Percentiles rank a stretch among this genome's conserved stretches.
Evolutionary conservation across 2,329 filamentous ascomycete genomes (phyloP).

Genomic region (Eurotiales sp.): DNA sequence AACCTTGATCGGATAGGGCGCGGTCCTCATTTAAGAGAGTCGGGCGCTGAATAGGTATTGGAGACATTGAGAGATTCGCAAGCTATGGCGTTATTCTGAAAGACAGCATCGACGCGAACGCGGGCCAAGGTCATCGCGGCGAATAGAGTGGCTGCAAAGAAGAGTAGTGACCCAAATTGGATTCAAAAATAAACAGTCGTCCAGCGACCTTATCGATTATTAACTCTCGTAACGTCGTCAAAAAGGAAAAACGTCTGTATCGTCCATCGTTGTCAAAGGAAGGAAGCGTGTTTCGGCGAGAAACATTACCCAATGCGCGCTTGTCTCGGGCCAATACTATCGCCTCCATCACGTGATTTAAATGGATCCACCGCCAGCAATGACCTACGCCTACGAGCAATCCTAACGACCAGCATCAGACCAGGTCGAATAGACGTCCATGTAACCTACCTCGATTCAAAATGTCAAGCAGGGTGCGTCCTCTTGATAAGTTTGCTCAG

Average conservation of each 20-base stretch:
- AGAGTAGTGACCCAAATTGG: slow-evolving; percentile 10
- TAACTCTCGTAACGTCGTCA: background rate
- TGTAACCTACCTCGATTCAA: slow-evolving; percentile 14
- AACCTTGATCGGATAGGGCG: slow-evolving; percentile 60
- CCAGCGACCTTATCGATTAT: background rate
- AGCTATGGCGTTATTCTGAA: slow-evolving; percentile 42
- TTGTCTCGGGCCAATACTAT: background rate
- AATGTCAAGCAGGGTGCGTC: slow-evolving; percentile 53
- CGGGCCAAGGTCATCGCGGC: slow-evolving; percentile 38
- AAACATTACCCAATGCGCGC: slow-evolving; percentile 9
- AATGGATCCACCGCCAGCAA: background rate
- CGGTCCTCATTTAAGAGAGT: slow-evolving; percentile 39
- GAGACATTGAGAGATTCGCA: slow-evolving; percentile 50
- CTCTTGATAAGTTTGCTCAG: slow-evolving; percentile 66
- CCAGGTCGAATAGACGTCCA: no score
- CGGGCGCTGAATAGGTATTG: slow-evolving; percentile 41
- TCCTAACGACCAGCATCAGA: no score
- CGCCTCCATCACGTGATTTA: background rate
- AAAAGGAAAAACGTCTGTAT: background rate
- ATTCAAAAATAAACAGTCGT: background rate
- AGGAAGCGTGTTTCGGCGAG: slow-evolving; percentile 19
- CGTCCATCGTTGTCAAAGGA: background rate
- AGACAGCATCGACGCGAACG: slow-evolving; percentile 39
- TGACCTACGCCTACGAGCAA: no score
- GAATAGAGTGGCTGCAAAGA: slow-evolving; percentile 16